phyloP scores from a whole-genome alignment of 2,329 filamentous ascomycete species.

The Colletotrichum gloeosporioides region DNA sequence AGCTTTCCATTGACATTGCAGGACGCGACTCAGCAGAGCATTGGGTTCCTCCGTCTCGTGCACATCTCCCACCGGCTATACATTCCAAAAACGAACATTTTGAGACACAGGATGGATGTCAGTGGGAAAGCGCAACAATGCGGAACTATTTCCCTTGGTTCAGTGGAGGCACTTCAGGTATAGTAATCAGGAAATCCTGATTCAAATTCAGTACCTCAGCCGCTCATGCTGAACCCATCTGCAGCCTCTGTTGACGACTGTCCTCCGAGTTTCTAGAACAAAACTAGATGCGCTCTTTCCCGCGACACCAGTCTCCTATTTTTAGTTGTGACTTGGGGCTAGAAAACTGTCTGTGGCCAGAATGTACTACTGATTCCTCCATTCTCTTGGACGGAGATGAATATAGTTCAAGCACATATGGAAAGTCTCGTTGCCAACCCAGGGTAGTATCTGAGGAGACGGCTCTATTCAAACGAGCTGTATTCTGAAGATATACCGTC shows the following conservation, averaged over 20 bases:
- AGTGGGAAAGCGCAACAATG: neutral
- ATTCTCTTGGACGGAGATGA: neutral
- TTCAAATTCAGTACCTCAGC: neutral
- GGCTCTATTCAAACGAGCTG: neutral
- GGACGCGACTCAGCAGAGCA: neutral
- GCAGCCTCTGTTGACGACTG: accelerated
- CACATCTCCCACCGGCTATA: neutral
- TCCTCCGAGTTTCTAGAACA: neutral
- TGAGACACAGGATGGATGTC: neutral
- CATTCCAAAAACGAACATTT: neutral
- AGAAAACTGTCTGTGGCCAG: neutral
- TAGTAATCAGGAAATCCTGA: neutral
- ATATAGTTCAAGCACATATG: neutral
- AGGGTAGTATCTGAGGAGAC: neutral
- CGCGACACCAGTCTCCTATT: neutral
- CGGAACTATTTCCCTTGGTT: neutral
- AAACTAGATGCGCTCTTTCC: neutral
- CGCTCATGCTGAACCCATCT: neutral
- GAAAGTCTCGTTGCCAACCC: neutral
- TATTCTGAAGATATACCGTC: neutral
- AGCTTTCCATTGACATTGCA: neutral
- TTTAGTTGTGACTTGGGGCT: neutral
- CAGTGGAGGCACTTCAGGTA: neutral
- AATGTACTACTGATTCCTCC: neutral
- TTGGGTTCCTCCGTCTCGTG: neutral